Evolutionary conservation across 208 protist species (phyloP).

Genomic region (Acanthamoeba triangularis): DNA sequence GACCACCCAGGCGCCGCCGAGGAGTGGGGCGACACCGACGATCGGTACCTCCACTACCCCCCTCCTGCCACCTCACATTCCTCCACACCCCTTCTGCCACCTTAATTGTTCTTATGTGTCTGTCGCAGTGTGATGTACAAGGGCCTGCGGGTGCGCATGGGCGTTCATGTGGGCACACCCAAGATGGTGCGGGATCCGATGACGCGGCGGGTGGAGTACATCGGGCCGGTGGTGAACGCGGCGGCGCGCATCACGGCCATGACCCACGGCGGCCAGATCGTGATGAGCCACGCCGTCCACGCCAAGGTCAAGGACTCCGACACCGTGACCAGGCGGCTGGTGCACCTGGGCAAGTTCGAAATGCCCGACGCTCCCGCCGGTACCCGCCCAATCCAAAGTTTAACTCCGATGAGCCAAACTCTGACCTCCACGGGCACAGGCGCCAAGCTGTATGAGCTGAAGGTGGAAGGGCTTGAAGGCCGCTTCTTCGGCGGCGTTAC

Average conservation of each 20-base stretch:
- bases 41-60: background rate
- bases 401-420: background rate
- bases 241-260: conserved; percentile 63
- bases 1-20: conserved; percentile 67
- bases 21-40: conserved; percentile 72
- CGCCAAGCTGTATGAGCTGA: conserved; percentile 36
- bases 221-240: conserved; percentile 55
- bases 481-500: conserved; percentile 61
- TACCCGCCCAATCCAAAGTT: background rate
- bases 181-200: conserved; percentile 35
- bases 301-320: background rate
- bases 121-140: background rate
- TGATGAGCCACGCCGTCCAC: background rate
- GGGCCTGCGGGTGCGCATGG: conserved; percentile 72
- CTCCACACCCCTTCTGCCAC: background rate
- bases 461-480: conserved; percentile 19
- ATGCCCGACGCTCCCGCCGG: conserved; percentile 2
- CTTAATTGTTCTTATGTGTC: background rate
- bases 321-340: background rate
- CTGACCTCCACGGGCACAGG: background rate
- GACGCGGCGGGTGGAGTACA: conserved; percentile 67
- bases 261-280: conserved; percentile 68
- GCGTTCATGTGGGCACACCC: conserved; percentile 43
- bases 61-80: no score
- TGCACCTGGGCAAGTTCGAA: conserved; percentile 42